Base-by-base conservation (phyloP, 1,139 yeast species). In the Yamadazyma aaseri region DNA sequence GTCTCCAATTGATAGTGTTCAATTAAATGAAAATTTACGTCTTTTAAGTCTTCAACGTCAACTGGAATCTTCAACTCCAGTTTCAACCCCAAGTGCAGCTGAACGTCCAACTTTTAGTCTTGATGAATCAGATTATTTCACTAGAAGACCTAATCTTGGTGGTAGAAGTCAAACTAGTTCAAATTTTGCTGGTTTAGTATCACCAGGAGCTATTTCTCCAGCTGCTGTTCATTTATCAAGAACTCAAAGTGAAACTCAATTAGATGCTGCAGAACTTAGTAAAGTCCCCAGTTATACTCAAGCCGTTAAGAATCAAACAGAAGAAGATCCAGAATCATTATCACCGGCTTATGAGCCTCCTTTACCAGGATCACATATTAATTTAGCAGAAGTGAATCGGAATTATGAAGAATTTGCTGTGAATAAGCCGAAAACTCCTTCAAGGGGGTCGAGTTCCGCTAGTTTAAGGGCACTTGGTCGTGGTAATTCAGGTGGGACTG, bases 231-330 rank as follows among this genome's bases (percentile, higher is more conserved):
- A 82, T 49, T 55, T 81, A 32, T 81, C 89, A 1, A 63, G 90
- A 35, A 77, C 67, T 1, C 72, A 71, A 29, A 80, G 89, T 0
- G 71, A 61, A 23, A 33, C 43, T 20, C 35, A 35, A 1, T 22
- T 45, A 6, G 40, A 38, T 17, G 32, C 50, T 5, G 33, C 35
- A 5, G 51, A 45, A 11, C 53, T 89, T 45, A 78, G 82, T 11
- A 63, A 77, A 38, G 95, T 89, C 3, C 97, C 97, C 0, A 79
- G 95, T 0, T 90, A 90, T 56, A 73, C 73, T 7, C 81, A 86
- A 29, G 97, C 97, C 0, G 62, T 81, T 54, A 71, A 69, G 45
- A 74, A 65, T 21, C 57, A 60, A 3, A 56, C 63, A 6, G 75
- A 63, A 4, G 76, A 66, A 26, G 76, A 72, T 27, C 11, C 32